Evolutionary conservation across 2,329 filamentous ascomycete genomes (phyloP).

Genomic region (Trichoderma sp.): DNA sequence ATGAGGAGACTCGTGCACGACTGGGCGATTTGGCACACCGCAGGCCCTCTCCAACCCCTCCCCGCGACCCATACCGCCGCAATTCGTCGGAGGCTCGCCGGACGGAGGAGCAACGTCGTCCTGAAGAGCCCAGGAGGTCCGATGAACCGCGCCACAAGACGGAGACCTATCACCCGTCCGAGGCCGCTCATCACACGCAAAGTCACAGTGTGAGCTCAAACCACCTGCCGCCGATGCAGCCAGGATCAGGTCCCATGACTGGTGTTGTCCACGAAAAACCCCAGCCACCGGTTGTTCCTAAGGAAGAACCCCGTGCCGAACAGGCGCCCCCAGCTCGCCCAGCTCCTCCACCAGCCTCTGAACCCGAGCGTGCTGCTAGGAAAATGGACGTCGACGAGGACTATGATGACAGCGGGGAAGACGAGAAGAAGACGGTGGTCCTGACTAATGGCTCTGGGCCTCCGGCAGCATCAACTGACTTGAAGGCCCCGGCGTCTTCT

Average conservation of each 20-base stretch:
- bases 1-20: constrained; percentile 81
- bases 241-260: constrained; percentile 54
- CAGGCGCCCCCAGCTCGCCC: constrained; percentile 43
- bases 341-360: constrained; percentile 55
- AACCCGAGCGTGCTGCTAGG: constrained; percentile 78
- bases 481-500: constrained; percentile 49
- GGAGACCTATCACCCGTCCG: constrained; percentile 85
- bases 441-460: constrained; percentile 46
- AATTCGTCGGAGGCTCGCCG: constrained; percentile 72
- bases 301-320: constrained; percentile 56
- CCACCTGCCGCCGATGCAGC: constrained; percentile 63
- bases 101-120: constrained; percentile 60
- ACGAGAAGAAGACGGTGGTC: constrained; percentile 63
- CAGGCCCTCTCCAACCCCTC: constrained; percentile 68
- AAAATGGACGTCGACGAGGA: constrained; percentile 98
- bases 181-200: constrained; percentile 75
- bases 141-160: constrained; percentile 67
- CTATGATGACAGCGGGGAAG: constrained; percentile 91
- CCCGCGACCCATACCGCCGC: constrained; percentile 66
- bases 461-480: constrained; percentile 48
- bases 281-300: constrained; percentile 36
- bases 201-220: constrained; percentile 52
- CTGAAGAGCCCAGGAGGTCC: constrained; percentile 52
- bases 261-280: constrained; percentile 50
- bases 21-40: constrained; percentile 81